Conservation (phyloP, 305 asterid genomes). For the Fraxinus velutina region DNA sequence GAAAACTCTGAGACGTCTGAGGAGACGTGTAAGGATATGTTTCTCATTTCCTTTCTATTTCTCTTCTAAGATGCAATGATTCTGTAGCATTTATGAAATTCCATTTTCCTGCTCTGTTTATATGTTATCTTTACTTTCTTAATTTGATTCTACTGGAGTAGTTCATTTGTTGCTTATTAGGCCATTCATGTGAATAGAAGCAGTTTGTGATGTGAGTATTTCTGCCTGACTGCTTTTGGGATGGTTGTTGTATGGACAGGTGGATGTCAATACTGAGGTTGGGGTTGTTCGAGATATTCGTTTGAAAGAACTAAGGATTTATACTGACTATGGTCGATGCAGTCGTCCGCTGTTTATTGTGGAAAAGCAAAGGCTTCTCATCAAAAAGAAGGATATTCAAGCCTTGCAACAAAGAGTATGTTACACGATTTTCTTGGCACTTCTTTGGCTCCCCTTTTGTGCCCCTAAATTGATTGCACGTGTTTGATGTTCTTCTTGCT, state of each 20-base stretch:
- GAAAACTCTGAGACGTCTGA: conserved; percentile 76
- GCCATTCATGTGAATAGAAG: background rate
- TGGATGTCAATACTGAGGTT: conserved; percentile 95
- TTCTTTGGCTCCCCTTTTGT: background rate
- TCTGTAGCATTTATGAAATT: background rate
- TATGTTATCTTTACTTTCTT: background rate
- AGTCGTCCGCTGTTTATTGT: conserved; percentile 97
- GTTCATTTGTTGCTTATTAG: background rate
- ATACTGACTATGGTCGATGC: conserved; percentile 98
- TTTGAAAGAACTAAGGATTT: conserved; percentile 84
- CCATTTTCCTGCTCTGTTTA: background rate
- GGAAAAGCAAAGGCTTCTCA: conserved; percentile 83
- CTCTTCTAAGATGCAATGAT: background rate
- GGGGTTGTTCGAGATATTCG: conserved; percentile 94
- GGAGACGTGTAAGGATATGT: conserved; percentile 72
- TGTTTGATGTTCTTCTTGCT: conserved; percentile 2
- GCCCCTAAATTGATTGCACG: background rate
- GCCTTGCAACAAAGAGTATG: conserved; percentile 87
- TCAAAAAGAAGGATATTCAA: conserved; percentile 72
- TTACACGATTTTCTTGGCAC: conserved; percentile 12
- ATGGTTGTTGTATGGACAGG: conserved; percentile 42
- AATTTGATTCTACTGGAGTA: background rate
- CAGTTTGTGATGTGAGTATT: background rate
- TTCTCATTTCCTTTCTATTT: conserved; percentile 13
- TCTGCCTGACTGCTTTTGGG: conserved; percentile 7